Evolutionary conservation across 139 green algal species (phyloP), one percentile per base, ranked within the genome.

Genomic region (Zygnema circumcarinatum): DNA sequence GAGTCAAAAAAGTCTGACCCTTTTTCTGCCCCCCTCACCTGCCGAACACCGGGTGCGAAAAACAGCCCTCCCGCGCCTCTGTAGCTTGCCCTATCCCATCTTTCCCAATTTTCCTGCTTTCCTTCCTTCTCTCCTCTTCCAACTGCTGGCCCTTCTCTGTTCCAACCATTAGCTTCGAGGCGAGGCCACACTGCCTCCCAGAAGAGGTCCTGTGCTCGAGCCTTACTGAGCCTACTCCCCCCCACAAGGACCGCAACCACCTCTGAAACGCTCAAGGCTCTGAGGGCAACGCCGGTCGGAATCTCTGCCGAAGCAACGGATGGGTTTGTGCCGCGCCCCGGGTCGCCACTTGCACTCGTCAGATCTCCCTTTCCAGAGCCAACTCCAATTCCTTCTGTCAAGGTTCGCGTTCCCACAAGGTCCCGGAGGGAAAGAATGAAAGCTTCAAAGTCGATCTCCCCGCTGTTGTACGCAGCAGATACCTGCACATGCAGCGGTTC

Each of bases 1-100:
- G 75, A 83, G 32, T 83, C 75, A 83, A 83, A 83, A 25, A 72
- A 83, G 75, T 83, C 36, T 35, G 38, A 47, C 32, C 75, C 75
- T 7, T 83, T 83, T 7, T 36, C 29, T 20, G 75, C 75, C 29
- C 75, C 75, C 32, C 75, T 73, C 31, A 83, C 2, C 7, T 56
- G 20, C 21, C 36, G 2, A 47, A 35, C 38, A 20, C 75, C 75
- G 32, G 75, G 75, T 35, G 75, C 39, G 3, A 83, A 52, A 25
- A 83, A 83, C 69, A 78, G 47, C 7, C 47, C 47, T 62, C 47
- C 47, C 47, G 47, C 7, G 7, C 47, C 47, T 62, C 47, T 62
- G 16, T 78, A 41, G 69, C 35, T 42, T 25, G 69, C 69, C 16
- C 47, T 62, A 7, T 62, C 47, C 47, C 47, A 62, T 16, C 47